Evolutionary conservation across 2,329 filamentous ascomycete genomes (phyloP).

Genomic region (Furcasterigmium furcatum): DNA sequence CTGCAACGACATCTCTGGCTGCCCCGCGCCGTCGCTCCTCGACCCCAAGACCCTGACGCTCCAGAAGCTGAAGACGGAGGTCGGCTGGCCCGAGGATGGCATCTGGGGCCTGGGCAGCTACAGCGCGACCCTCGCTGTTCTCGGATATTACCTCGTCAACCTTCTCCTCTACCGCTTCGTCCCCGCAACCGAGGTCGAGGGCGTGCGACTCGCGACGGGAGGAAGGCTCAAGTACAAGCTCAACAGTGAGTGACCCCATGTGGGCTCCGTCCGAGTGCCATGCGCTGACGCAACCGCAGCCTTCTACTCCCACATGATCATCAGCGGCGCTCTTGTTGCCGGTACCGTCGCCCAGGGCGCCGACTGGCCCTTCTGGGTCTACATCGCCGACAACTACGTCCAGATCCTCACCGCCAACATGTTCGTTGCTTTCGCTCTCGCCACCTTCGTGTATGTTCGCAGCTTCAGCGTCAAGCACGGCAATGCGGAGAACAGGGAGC

Average conservation of each 20-base stretch:
- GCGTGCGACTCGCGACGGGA: conserved; percentile 66
- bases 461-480: conserved; percentile 80
- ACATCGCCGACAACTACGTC: conserved; percentile 86
- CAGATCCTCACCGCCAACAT: conserved; percentile 83
- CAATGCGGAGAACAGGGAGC: conserved; percentile 69
- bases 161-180: conserved; percentile 72
- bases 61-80: conserved; percentile 71
- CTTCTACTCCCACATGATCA: conserved; percentile 71
- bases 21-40: conserved; percentile 79
- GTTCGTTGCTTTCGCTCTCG: conserved; percentile 68
- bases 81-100: conserved; percentile 76
- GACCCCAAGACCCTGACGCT: conserved; percentile 68
- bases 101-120: conserved; percentile 67
- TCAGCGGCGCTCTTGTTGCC: conserved; percentile 65
- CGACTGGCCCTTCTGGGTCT: conserved; percentile 85
- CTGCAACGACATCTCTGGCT: conserved; percentile 92
- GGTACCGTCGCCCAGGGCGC: conserved; percentile 77
- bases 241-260: conserved; percentile 51
- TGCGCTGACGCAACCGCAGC: conserved; percentile 42
- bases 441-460: conserved; percentile 75
- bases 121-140: conserved; percentile 63
- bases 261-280: not conserved
- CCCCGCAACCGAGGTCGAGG: conserved; percentile 69
- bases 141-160: conserved; percentile 77
- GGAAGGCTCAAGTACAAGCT: conserved; percentile 80